phyloP scores from a whole-genome alignment of 192 early-diverging fungal genomes.

The Rhizophagus clarus region DNA sequence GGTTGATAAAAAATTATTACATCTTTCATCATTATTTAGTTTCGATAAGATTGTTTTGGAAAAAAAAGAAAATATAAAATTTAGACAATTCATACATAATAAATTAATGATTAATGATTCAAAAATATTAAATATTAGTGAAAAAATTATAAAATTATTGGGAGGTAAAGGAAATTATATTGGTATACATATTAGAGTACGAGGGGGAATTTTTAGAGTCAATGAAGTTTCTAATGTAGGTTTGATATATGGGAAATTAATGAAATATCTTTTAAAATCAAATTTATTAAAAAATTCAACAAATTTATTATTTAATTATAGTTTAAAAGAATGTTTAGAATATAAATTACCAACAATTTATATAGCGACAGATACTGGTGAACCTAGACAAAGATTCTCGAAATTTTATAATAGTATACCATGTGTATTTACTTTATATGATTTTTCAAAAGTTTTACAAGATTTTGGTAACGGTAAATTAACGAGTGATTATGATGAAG shows the following conservation, averaged over 20 bases:
- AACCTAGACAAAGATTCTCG: not conserved
- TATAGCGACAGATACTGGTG: not conserved
- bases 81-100: not conserved
- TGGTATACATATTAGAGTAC: not conserved
- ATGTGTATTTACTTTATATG: not conserved
- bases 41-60: not conserved
- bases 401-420: not conserved
- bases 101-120: not conserved
- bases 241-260: not conserved
- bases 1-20: not conserved
- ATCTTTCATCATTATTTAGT: not conserved
- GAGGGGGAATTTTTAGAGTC: not conserved
- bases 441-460: not conserved
- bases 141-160: not conserved
- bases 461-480: not conserved
- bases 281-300: too few relatives aligned
- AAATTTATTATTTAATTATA: not conserved
- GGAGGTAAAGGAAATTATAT: constrained; percentile 7
- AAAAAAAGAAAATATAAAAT: not conserved
- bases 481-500: not conserved
- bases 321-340: not conserved
- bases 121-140: not conserved
- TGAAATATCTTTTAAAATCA: not conserved
- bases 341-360: not conserved
- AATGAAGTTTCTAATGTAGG: not conserved